Percentiles rank a stretch among this genome's conserved stretches.
These are phyloP conservation scores for Ceratocystis papillata DNA, from an alignment of 2,329 filamentous ascomycete species.

Conservation along the genomic window DNA sequence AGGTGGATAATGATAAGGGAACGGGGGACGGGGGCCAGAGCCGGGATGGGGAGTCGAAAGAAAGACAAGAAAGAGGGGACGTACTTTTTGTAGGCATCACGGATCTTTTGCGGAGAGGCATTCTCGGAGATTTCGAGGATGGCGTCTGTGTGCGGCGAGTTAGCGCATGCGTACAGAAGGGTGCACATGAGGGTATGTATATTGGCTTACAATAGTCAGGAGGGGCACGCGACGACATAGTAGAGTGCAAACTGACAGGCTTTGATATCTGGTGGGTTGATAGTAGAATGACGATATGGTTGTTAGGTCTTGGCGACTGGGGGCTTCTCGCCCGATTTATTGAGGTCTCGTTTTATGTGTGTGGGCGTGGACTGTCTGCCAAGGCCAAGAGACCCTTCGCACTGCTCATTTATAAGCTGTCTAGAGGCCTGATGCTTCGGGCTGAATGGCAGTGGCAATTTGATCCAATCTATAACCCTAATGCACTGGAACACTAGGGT, in stretches of 20 bases:
- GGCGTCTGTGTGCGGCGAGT: constrained; percentile 44
- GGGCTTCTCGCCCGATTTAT: neutral
- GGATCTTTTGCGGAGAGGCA: constrained; percentile 72
- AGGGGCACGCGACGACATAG: constrained; percentile 18
- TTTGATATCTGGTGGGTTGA: neutral
- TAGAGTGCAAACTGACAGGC: neutral
- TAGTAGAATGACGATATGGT: neutral
- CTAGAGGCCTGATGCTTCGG: neutral
- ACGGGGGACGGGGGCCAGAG: neutral
- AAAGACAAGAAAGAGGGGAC: constrained; percentile 16
- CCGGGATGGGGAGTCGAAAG: neutral
- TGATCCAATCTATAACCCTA: neutral
- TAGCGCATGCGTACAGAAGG: neutral
- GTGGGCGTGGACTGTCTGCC: neutral
- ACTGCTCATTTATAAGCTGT: neutral
- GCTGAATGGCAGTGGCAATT: neutral
- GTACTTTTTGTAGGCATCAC: constrained; percentile 87
- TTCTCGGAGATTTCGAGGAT: constrained; percentile 62
- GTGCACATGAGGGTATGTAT: neutral
- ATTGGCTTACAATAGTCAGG: constrained; percentile 22
- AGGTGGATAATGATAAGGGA: neutral
- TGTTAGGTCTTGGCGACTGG: neutral
- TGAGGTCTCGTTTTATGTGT: neutral
- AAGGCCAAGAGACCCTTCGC: neutral
- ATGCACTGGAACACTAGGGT: neutral